Percentiles rank a stretch among this genome's conserved stretches.
Conservation (phyloP, 2,329 filamentous ascomycete species). For the Lachnellula cervina region DNA sequence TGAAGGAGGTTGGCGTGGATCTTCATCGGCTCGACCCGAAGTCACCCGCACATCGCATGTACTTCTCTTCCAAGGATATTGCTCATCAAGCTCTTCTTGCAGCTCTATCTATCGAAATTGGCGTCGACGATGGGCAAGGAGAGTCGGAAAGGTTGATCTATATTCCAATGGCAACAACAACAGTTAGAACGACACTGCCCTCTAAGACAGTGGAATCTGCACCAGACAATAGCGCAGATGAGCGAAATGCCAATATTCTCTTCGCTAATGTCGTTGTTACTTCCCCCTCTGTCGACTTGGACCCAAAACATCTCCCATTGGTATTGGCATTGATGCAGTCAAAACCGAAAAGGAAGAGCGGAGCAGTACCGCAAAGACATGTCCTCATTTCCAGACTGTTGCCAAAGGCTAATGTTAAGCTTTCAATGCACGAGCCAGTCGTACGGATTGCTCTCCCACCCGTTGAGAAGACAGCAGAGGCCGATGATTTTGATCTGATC, state of each 20-base stretch:
- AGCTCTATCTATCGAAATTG: conserved; percentile 86
- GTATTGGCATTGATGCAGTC: conserved; percentile 70
- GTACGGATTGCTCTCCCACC: conserved; percentile 83
- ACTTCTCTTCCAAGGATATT: conserved; percentile 87
- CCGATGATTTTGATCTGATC: conserved; percentile 87
- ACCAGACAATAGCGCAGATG: conserved; percentile 65
- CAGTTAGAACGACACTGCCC: conserved; percentile 85
- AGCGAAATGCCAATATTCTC: conserved; percentile 91
- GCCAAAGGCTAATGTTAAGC: conserved; percentile 89
- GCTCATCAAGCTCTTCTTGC: conserved; percentile 92
- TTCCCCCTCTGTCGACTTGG: conserved; percentile 88
- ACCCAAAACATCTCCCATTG: conserved; percentile 85
- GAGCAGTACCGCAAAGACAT: conserved; percentile 49
- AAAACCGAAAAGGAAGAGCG: conserved; percentile 39
- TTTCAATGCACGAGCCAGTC: conserved; percentile 95
- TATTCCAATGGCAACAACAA: conserved; percentile 95
- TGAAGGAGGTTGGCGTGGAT: conserved; percentile 95
- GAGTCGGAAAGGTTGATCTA: conserved; percentile 85
- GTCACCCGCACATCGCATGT: conserved; percentile 95
- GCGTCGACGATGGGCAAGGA: conserved; percentile 82
- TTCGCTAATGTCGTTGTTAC: conserved; percentile 96
- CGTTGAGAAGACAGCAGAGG: conserved; percentile 57
- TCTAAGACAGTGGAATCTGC: conserved; percentile 87
- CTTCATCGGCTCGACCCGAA: conserved; percentile 86
- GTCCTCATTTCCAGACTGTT: conserved; percentile 82